These are phyloP conservation scores for Podaxis sp. DNA, from an alignment of 768 basidiomycete genomes.

Conservation along the genomic window DNA sequence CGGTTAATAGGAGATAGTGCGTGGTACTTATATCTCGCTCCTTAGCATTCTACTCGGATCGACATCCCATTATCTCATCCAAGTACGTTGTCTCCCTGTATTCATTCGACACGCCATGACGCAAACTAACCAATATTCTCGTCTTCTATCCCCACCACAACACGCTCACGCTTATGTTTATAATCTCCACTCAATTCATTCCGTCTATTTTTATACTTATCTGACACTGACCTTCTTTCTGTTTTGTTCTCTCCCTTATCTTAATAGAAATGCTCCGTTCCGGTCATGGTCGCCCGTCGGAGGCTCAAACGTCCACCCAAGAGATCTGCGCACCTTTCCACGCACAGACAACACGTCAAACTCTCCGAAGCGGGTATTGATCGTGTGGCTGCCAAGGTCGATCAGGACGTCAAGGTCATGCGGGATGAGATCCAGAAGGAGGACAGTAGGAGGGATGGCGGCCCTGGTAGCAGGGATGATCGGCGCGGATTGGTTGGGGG, in stretches of 20 bases:
- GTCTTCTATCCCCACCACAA: not conserved
- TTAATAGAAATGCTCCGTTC: constrained; percentile 82
- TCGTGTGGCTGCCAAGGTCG: constrained; percentile 81
- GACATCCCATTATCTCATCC: constrained; percentile 91
- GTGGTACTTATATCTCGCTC: constrained; percentile 11
- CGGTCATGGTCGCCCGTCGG: constrained; percentile 95
- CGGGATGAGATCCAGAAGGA: constrained; percentile 74
- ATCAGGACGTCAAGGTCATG: constrained; percentile 81
- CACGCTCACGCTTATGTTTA: not conserved
- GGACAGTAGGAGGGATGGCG: constrained; percentile 49
- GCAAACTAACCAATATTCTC: not conserved
- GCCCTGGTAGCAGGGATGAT: constrained; percentile 30
- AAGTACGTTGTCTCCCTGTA: constrained; percentile 40
- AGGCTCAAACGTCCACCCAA: constrained; percentile 86
- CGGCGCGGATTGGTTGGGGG: constrained; percentile 20
- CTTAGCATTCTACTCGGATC: constrained; percentile 87
- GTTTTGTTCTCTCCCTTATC: not conserved
- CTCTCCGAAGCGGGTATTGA: constrained; percentile 90
- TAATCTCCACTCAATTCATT: too few species aligned
- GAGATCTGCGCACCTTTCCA: constrained; percentile 77
- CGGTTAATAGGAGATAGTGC: not conserved
- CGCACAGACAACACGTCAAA: constrained; percentile 78
- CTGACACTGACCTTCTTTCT: not conserved
- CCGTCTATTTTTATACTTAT: not conserved
- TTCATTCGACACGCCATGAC: not conserved